Percentiles rank a stretch among this genome's conserved stretches.
These are phyloP conservation scores for Nakataea oryzae DNA, from an alignment of 2,329 filamentous ascomycete species.

Conservation along the genomic window DNA sequence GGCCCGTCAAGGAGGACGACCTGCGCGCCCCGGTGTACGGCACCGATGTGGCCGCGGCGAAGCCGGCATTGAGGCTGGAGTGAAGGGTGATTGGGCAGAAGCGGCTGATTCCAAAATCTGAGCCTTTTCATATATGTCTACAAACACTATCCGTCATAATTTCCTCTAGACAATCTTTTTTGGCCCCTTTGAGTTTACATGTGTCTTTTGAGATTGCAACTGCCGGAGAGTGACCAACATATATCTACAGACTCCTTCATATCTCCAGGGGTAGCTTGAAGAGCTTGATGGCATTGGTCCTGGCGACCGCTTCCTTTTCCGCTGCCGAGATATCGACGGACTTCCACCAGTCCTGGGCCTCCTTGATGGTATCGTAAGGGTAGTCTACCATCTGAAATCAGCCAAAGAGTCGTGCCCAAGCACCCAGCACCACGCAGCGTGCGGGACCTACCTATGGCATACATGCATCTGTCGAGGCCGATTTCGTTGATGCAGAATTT, in stretches of 20 bases:
- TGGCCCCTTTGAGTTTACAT: too few relatives aligned
- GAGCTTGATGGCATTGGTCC: constrained; percentile 19
- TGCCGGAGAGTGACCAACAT: too few relatives aligned
- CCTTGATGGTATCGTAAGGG: constrained; percentile 21
- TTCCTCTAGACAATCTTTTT: too few relatives aligned
- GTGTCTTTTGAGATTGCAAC: too few relatives aligned
- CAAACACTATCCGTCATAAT: too few relatives aligned
- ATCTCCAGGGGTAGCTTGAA: constrained; percentile 21
- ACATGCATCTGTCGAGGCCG: constrained; percentile 26
- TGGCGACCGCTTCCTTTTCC: constrained; percentile 16
- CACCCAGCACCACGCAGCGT: too few relatives aligned
- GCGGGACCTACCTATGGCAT: constrained; percentile 26
- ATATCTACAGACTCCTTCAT: not conserved
- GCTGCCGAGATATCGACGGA: constrained; percentile 15
- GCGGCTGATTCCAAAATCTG: too few relatives aligned
- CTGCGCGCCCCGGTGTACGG: constrained; percentile 36
- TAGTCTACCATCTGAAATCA: too few relatives aligned
- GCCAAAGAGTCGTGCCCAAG: too few relatives aligned
- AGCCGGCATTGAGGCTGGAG: constrained; percentile 28
- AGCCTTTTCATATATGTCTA: too few relatives aligned
- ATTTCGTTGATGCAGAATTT: constrained; percentile 29
- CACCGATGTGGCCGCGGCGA: constrained; percentile 24
- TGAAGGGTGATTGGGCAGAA: not conserved
- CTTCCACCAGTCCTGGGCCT: constrained; percentile 22
- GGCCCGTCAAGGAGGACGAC: constrained; percentile 31